Evolutionary conservation across 345 rosid genomes (phyloP).

Genomic region (Clarkia xantiana): DNA sequence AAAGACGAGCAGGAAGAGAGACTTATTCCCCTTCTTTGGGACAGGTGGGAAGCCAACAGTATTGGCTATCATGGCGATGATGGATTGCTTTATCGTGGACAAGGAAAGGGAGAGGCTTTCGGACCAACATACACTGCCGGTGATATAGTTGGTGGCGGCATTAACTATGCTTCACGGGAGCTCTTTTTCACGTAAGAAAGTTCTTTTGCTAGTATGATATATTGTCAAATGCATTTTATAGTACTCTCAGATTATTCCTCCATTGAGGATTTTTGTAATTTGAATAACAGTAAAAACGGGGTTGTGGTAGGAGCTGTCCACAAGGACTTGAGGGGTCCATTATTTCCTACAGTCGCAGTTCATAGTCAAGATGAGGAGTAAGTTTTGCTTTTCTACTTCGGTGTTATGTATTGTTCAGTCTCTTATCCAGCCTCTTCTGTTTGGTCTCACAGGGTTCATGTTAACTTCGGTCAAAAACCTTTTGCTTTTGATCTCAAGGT

Average conservation of each 20-base stretch:
- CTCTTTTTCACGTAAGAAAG: conserved; percentile 90
- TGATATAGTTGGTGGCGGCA: conserved; percentile 89
- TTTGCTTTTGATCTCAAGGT: conserved; percentile 81
- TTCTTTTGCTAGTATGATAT: too few relatives aligned
- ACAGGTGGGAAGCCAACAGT: conserved; percentile 92
- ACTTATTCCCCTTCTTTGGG: conserved; percentile 5
- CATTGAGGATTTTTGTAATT: not conserved
- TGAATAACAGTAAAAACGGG: conserved; percentile 64
- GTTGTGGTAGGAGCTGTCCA: conserved; percentile 43
- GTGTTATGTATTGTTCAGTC: not conserved
- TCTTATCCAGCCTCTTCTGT: not conserved
- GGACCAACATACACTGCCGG: conserved; percentile 70
- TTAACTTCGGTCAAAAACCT: conserved; percentile 75
- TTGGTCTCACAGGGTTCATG: conserved; percentile 48
- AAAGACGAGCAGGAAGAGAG: too few relatives aligned
- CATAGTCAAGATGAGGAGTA: conserved; percentile 98
- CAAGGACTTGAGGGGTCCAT: conserved; percentile 57
- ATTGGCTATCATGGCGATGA: conserved; percentile 98
- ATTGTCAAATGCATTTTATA: not conserved
- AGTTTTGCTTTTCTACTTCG: conserved; percentile 11
- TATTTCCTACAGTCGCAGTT: conserved; percentile 85
- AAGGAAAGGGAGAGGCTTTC: conserved; percentile 61
- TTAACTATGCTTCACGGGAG: conserved; percentile 70
- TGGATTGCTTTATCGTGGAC: conserved; percentile 65
- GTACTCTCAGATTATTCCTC: not conserved